Evolutionary conservation across 768 basidiomycete genomes (phyloP).

Genomic region (Botryobasidium botryosum): DNA sequence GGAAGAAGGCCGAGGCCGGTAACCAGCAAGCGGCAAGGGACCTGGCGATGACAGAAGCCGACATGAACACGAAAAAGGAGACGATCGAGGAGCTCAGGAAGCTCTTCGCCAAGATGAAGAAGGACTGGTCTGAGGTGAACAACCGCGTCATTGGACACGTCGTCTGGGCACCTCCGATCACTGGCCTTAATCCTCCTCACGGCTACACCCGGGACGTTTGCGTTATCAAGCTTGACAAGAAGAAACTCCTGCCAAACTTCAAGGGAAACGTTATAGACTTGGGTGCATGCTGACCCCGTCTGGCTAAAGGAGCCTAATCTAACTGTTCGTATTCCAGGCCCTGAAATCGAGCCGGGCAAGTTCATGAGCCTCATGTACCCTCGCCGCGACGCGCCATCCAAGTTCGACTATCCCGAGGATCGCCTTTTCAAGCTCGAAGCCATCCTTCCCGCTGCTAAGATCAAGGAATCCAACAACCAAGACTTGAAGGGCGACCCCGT

Average conservation of each 20-base stretch:
- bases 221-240: slow-evolving; percentile 24
- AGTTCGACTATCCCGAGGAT: slow-evolving; percentile 17
- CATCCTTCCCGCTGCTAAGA: slow-evolving; percentile 15
- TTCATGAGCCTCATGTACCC: slow-evolving; percentile 9
- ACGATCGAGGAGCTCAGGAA: slow-evolving; percentile 21
- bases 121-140: slow-evolving; percentile 19
- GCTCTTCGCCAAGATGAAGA: slow-evolving; percentile 21
- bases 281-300: slow-evolving; percentile 21
- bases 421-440: slow-evolving; percentile 14
- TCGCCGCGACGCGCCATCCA: slow-evolving; percentile 10
- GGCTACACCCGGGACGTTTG: slow-evolving; percentile 24
- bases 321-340: slow-evolving; percentile 8
- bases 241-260: slow-evolving; percentile 21
- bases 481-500: slow-evolving; percentile 16
- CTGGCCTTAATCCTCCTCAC: slow-evolving; percentile 17
- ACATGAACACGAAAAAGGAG: slow-evolving; percentile 14
- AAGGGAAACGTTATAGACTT: slow-evolving; percentile 23
- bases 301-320: slow-evolving; percentile 15
- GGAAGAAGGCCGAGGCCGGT: slow-evolving; percentile 13
- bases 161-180: slow-evolving; percentile 25
- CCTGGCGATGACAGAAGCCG: slow-evolving; percentile 12
- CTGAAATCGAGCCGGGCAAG: slow-evolving; percentile 8
- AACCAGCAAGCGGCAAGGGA: slow-evolving; percentile 12
- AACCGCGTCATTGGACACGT: slow-evolving; percentile 26
- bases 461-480: slow-evolving; percentile 14